Conservation (phyloP, 2,329 filamentous ascomycete genomes). For the Ceratocystis eucalypticola region DNA sequence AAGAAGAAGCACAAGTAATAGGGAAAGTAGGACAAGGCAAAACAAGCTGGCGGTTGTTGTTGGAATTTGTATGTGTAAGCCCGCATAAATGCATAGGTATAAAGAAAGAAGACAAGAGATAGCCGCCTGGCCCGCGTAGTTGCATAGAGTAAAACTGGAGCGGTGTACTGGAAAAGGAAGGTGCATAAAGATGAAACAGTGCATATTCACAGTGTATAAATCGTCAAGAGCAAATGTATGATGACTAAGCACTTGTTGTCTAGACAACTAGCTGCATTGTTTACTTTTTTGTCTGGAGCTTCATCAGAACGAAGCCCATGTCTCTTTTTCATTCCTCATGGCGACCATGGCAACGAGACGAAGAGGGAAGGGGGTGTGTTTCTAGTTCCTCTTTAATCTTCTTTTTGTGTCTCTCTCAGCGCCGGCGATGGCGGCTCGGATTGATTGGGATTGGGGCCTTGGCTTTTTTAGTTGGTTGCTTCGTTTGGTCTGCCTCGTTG, state of each 20-base stretch:
- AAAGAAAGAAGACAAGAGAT: background rate
- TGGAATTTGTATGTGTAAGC: background rate
- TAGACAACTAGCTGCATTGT: background rate
- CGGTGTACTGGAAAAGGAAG: background rate
- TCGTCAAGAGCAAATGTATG: background rate
- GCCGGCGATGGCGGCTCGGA: slow-evolving; percentile 5
- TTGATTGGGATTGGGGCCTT: background rate
- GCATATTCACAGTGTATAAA: background rate
- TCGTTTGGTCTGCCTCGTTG: too few relatives aligned
- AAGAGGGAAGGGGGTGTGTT: background rate
- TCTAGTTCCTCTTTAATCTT: background rate
- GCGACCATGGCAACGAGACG: background rate
- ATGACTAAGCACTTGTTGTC: slow-evolving; percentile 6
- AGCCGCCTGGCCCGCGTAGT: background rate
- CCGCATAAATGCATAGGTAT: background rate
- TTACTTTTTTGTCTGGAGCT: background rate
- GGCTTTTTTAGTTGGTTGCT: background rate
- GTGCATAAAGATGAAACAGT: background rate
- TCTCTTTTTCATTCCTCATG: background rate
- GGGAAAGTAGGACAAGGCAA: background rate
- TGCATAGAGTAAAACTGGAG: background rate
- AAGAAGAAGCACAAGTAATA: background rate
- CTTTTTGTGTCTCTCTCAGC: background rate
- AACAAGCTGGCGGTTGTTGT: background rate
- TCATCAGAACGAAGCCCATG: background rate